Evolutionary conservation across 495 filamentous ascomycete species (phyloP), one percentile per base, ranked within the genome.

Genomic region (Chaetomium cochliodes): DNA sequence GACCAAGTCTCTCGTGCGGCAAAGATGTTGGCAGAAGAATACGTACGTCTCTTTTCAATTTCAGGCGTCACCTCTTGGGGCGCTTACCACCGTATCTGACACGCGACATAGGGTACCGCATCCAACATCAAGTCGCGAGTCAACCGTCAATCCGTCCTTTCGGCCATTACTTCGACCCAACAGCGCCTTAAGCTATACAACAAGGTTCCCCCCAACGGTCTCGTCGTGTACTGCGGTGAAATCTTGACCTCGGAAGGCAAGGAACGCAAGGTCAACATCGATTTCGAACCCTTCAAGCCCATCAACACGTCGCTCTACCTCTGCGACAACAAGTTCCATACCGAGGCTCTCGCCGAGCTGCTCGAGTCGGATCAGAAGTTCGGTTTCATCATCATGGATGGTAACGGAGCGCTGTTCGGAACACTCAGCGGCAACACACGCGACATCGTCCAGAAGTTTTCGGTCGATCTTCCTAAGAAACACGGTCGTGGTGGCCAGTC

Each of bases 11-110:
- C 96, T 15, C 87, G 94, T 65, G 91, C 92, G 44, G 92, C 96
- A 47, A 97, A 96, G 84, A 98, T 98, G 94, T 88, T 98, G 86
- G 94, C 94, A 79, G 94, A 98, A 97, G 93, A 97, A 89, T 97
- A 93, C 74, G 92, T 96, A 83, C 69, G 90, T 82, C 65, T 18
- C 56, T 47, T 44, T 42, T 44, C 30, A 41, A 30, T 41, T 64
- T 37, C 53, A 58, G 42, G 51, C 56, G 50, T 20, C 37, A 25
- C 47, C 22, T 64, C 37, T 53, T 57, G 60, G 62, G 70, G 60
- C 23, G 58, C 18, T 3, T 57, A 8, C 23, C 26, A 20, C 23
- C 26, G 22, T 46, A 46, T 20, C 68, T 76, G 58, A 77, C 80
- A 39, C 65, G n/a, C 37, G 8, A 60, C 41, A 62, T 65, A 93